A percentile compares a stretch with the other conserved stretches of the same genome.
phyloP scores from a whole-genome alignment of 2,329 filamentous ascomycete species.

The Fusarium nodosum region DNA sequence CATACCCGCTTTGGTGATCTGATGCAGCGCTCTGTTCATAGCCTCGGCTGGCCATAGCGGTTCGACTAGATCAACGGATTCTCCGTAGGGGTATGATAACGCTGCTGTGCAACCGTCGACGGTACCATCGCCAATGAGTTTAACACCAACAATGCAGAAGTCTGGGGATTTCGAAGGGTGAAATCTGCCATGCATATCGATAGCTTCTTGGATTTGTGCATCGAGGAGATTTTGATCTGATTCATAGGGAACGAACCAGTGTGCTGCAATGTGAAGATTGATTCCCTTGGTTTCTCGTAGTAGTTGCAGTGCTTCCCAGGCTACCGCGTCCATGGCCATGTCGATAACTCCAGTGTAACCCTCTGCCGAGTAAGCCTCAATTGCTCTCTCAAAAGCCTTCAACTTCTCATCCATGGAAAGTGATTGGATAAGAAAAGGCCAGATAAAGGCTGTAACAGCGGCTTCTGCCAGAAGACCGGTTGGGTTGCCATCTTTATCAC shows the following conservation, averaged over 20 bases:
- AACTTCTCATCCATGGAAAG: slow-evolving; percentile 59
- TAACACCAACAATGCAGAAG: slow-evolving; percentile 68
- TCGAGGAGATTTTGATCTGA: slow-evolving; percentile 53
- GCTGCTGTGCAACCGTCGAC: slow-evolving; percentile 75
- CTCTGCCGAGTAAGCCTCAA: slow-evolving; percentile 60
- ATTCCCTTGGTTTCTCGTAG: slow-evolving; percentile 52
- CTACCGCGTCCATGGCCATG: slow-evolving; percentile 67
- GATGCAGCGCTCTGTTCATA: slow-evolving; percentile 66
- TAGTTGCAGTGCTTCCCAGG: slow-evolving; percentile 59
- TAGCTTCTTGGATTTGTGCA: slow-evolving; percentile 61
- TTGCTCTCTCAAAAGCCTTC: slow-evolving; percentile 58
- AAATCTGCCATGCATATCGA: slow-evolving; percentile 55
- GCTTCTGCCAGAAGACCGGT: slow-evolving; percentile 62
- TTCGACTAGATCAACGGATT: slow-evolving; percentile 59
- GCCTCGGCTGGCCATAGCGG: slow-evolving; percentile 67
- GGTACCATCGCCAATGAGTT: slow-evolving; percentile 75
- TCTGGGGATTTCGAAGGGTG: slow-evolving; percentile 48
- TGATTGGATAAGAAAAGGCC: slow-evolving; percentile 61
- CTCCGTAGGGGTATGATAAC: slow-evolving; percentile 69
- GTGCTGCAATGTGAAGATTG: slow-evolving; percentile 61
- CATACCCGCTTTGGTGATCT: slow-evolving; percentile 66
- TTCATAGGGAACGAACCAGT: slow-evolving; percentile 59
- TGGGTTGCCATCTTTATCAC: slow-evolving; percentile 59
- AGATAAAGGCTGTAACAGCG: slow-evolving; percentile 61
- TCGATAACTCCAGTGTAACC: slow-evolving; percentile 66